These are phyloP conservation scores for Linum tenue DNA, from an alignment of 345 rosid species.

Conservation along the genomic window DNA sequence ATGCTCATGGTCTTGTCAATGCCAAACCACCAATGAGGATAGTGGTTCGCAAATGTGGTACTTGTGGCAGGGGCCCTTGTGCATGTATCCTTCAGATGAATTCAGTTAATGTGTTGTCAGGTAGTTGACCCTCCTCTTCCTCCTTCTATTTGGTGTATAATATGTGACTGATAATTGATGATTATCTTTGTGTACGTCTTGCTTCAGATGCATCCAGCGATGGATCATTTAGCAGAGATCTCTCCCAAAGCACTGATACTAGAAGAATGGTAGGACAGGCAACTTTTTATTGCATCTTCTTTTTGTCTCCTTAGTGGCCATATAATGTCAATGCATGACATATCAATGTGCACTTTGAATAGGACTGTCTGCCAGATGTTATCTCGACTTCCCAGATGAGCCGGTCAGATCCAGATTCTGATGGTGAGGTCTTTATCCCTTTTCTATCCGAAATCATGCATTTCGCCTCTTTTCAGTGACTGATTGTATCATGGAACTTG, in stretches of 20 bases:
- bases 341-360: slow-evolving; percentile 2
- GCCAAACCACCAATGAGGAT: slow-evolving; percentile 23
- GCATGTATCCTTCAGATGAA: slow-evolving; percentile 29
- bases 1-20: slow-evolving; percentile 20
- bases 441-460: slow-evolving; percentile 10
- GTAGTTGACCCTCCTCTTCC: slow-evolving; percentile 21
- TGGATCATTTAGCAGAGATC: slow-evolving; percentile 30
- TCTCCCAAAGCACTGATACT: slow-evolving; percentile 23
- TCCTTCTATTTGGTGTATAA: neutral
- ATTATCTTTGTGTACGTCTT: slow-evolving; percentile 4
- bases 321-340: neutral
- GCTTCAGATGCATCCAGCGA: slow-evolving; percentile 35
- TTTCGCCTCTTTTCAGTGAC: slow-evolving; percentile 4
- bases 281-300: neutral
- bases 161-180: slow-evolving; percentile 1
- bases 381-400: slow-evolving; percentile 30
- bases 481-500: slow-evolving; percentile 15
- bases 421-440: slow-evolving; percentile 44
- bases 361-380: slow-evolving; percentile 41
- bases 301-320: neutral
- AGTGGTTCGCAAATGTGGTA: slow-evolving; percentile 30
- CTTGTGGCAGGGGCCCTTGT: slow-evolving; percentile 29
- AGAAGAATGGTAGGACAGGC: slow-evolving; percentile 37
- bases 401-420: slow-evolving; percentile 58
- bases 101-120: slow-evolving; percentile 26